Base-by-base conservation (phyloP, 1,139 yeast genomes). In the Debaryomyces subglobosus region DNA sequence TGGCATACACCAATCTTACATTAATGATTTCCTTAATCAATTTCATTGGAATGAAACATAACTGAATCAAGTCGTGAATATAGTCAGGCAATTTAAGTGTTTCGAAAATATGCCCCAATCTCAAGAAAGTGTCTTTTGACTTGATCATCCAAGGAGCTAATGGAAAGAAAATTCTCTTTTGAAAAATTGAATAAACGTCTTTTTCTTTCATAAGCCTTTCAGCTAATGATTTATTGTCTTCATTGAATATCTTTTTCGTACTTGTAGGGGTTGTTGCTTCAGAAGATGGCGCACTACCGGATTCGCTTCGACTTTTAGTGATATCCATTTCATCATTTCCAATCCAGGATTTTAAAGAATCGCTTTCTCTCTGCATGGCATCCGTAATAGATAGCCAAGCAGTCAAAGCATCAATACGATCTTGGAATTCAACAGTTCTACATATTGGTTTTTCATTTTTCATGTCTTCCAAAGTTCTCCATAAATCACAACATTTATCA, bases 151-250 rank as follows among this genome's bases (percentile, higher is more conserved):
- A 80, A 2, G 89, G 89, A 1, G 85, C 81, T 25, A 86, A 70
- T 6, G 85, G 82, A 2, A 71, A 66, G 53, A 85, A 77, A n/a
- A 86, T 74, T 38, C 89, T 71, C 54, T 77, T 81, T 39, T 73
- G 72, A 63, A 84, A 91, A 13, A 90, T 80, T 10, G 82, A 76
- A 52, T 83, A 85, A 20, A 92, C 84, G 53, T 89, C 96, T 57
- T 89, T 89, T 57, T 90, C 97, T 58, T 89, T 91, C 77, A 92
- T 77, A 46, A 91, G 78, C 48, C 88, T 78, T 59, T 94, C 98
- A 1, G 96, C 96, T 59, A 94, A 82, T 0, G 92, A 81, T 50
- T 81, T 76, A 53, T 70, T 73, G 50, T 84, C 84, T 53, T 83
- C 86, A 53, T 80, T 79, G 54, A 80, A 81, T 30, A 83, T 74